A percentile compares a stretch with the other conserved stretches of the same genome.
Evolutionary conservation across 306 rosid species (phyloP).

Genomic region (Dryas alaskensis): DNA sequence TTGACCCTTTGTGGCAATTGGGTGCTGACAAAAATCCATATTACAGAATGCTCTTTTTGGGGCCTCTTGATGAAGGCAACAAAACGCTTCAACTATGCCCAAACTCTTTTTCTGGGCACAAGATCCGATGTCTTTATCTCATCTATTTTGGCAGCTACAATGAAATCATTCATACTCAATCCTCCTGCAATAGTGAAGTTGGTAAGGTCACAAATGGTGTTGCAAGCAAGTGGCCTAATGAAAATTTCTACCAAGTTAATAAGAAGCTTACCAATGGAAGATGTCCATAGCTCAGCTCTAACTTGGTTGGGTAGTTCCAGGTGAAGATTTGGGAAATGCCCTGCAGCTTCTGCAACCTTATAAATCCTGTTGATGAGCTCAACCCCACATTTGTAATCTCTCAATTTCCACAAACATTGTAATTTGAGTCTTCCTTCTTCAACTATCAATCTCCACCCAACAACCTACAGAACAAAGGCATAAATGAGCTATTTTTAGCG

Average conservation of each 20-base stretch:
- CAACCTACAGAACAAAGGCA: constrained; percentile 44
- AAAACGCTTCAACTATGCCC: constrained; percentile 57
- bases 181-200: constrained; percentile 66
- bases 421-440: constrained; percentile 64
- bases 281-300: constrained; percentile 77
- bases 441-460: constrained; percentile 80
- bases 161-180: constrained; percentile 86
- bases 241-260: not conserved
- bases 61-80: not conserved
- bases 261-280: constrained; percentile 58
- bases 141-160: constrained; percentile 82
- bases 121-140: constrained; percentile 80
- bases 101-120: constrained; percentile 71
- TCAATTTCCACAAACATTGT: constrained; percentile 87
- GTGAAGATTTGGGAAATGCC: constrained; percentile 78
- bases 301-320: constrained; percentile 81
- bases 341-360: constrained; percentile 51
- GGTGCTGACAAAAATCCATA: not conserved
- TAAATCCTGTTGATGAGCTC: constrained; percentile 73
- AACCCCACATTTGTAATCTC: constrained; percentile 68
- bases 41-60: not conserved
- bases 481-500: not conserved
- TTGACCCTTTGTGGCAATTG: not conserved
- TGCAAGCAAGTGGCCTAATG: not conserved
- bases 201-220: not conserved